These are phyloP conservation scores for Rhinocladiella similis DNA, from an alignment of 2,329 filamentous ascomycete species.

Conservation along the genomic window DNA sequence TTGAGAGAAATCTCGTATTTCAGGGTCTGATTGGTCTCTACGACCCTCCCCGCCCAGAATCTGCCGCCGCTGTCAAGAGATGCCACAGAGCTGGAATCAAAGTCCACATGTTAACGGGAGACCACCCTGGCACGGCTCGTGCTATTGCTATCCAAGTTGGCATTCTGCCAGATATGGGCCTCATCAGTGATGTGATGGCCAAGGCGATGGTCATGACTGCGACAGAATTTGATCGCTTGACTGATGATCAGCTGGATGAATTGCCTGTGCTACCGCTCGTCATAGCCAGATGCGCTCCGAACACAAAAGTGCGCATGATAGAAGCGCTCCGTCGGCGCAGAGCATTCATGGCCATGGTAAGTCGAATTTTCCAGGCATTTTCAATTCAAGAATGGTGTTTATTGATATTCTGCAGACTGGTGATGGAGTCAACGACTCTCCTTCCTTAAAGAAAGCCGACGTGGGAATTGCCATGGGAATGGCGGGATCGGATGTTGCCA, in stretches of 20 bases:
- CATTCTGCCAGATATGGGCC: slow-evolving; percentile 65
- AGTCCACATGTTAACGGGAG: slow-evolving; percentile 77
- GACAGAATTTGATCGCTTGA: slow-evolving; percentile 71
- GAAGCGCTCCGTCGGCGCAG: slow-evolving; percentile 59
- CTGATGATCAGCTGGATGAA: slow-evolving; percentile 66
- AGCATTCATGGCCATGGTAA: slow-evolving; percentile 73
- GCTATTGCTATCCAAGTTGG: slow-evolving; percentile 78
- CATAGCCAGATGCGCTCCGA: slow-evolving; percentile 59
- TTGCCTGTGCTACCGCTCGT: slow-evolving; percentile 56
- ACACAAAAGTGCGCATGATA: slow-evolving; percentile 83
- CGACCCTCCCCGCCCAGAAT: slow-evolving; percentile 76
- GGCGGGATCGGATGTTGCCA: slow-evolving; percentile 80
- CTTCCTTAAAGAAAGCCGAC: slow-evolving; percentile 76
- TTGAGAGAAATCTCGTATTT: slow-evolving; percentile 68
- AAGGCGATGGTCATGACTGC: slow-evolving; percentile 67
- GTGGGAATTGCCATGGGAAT: slow-evolving; percentile 86
- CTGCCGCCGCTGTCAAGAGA: slow-evolving; percentile 65
- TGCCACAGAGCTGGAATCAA: slow-evolving; percentile 69
- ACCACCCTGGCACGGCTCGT: slow-evolving; percentile 71
- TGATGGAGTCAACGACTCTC: slow-evolving; percentile 85
- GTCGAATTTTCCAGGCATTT: background rate
- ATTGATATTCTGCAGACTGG: slow-evolving; percentile 57
- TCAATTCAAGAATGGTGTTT: background rate
- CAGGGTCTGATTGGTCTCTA: slow-evolving; percentile 80
- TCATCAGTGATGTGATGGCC: slow-evolving; percentile 61